Base-by-base conservation (phyloP, 495 filamentous ascomycete genomes). In the Terfezia claveryi region DNA sequence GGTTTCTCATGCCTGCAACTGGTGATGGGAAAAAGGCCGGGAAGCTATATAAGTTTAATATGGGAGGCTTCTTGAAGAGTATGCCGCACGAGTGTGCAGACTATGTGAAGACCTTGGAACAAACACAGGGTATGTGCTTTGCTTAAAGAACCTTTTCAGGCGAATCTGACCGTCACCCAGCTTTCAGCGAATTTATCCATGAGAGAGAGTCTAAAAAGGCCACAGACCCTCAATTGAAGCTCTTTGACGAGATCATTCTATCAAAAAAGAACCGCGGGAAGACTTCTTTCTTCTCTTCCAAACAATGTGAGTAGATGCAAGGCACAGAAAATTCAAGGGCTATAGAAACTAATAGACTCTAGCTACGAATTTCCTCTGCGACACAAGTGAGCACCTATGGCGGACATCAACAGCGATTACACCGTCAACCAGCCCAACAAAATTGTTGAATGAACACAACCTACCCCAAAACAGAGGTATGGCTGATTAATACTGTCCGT, bases 101-200 rank as follows among this genome's bases (percentile, higher is more conserved):
- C 50, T 98, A 95, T 63, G 80, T 87, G 59, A 69, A 70, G 54
- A 80, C 89, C 73, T 74, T 98, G 65, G 83, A 84, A 64, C 83
- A 98, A 59, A 98, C 89, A 5, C 91, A 98, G 79, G 41, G 41
- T 46, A 81, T 84, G 87, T 12, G 49, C 11, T 50, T 36, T 44
- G 41, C 14, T 36, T 60, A 41, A 59, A 65, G 52, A 63, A 38
- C 14, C n/a, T 37, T 38, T 16, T 2, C 10, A 36, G 16, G 27
- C 16, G 38, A 36, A 10, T 41, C 11, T 32, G 8, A 16, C 17
- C 51, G 89, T 32, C 27, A 32, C 27, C 27, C 27, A 46, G 87
- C 75, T 14, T 95, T 98, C 68, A 94, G 93, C 64, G 87, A 95
- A 68, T 98, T 96, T 64, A 89, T 95, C 62, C 85, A 92, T 64